Evolutionary conservation across 2,329 filamentous ascomycete species (phyloP), one percentile per base, ranked within the genome.

Genomic region (Tolypocladium capitatum): DNA sequence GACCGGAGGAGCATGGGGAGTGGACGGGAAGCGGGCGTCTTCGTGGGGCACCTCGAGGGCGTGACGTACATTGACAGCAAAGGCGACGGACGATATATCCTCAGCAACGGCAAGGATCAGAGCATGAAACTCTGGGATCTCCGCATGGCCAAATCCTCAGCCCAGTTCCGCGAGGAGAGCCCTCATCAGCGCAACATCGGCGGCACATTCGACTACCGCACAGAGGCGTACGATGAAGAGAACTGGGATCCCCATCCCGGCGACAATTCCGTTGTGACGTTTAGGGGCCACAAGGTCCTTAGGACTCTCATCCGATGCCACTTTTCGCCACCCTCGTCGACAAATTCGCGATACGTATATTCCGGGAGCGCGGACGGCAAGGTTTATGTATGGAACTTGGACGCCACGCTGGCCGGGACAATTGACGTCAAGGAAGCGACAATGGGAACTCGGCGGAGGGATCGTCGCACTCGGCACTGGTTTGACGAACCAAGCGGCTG

Each of bases 61-160:
- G 58, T 84, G 45, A 84, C 81, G 0, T 84, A 84, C 57, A 74
- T 84, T 48, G 81, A 84, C 63, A 81, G 76, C 63, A 84, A 84
- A 58, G 79, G 79, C 46, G 81, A 84, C 59, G 81, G 81, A 4
- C 72, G 81, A 48, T 97, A 97, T 63, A 84, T 97, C 9, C 77
- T 98, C 27, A 90, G 84, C 55, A 98, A 98, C 58, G 87, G 81
- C 52, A 98, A 97, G 62, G 92, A 98, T 60, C 92, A 97, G 64
- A 91, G 83, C 38, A 94, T 94, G 80, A 97, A 97, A 67, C 75
- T 98, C 0, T 98, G 92, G 92, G 92, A 98, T 63, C 63, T 96
- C 48, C 76, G 91, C 46, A 94, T 86, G 74, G 91, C 89, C 75
- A 86, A 92, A 72, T 81, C 81, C 5, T 83, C 84, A 1, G 75